Evolutionary conservation across 495 filamentous ascomycete species (phyloP).

Genomic region (Viridothelium virens): DNA sequence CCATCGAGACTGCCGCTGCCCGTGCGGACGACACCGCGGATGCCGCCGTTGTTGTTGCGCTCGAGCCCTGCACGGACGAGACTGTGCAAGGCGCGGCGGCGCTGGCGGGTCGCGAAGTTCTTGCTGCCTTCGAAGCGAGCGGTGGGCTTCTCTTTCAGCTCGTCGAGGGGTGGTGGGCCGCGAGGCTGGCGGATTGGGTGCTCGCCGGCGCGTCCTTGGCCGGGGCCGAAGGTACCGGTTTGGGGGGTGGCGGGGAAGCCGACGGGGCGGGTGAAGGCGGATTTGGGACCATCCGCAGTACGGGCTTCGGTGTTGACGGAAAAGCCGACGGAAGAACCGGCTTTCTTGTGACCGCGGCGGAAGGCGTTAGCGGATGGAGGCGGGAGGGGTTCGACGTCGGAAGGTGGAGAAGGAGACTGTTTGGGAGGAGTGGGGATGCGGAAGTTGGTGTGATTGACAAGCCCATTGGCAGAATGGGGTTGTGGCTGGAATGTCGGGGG

Average conservation of each 20-base stretch:
- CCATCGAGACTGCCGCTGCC: conserved; percentile 22
- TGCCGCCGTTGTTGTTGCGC: conserved; percentile 36
- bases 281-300: conserved; percentile 65
- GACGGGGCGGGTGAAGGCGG: conserved; percentile 43
- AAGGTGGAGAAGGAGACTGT: conserved; percentile 52
- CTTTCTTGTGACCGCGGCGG: conserved; percentile 85
- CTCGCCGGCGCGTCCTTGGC: conserved; percentile 85
- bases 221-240: conserved; percentile 85
- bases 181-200: conserved; percentile 91
- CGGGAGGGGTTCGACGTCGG: conserved; percentile 63
- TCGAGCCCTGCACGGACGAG: conserved; percentile 85
- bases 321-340: conserved; percentile 63
- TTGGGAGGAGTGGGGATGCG: conserved; percentile 65
- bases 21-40: conserved; percentile 23
- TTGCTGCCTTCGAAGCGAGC: conserved; percentile 94
- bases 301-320: conserved; percentile 47
- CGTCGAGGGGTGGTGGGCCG: conserved; percentile 84
- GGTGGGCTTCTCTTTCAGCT: conserved; percentile 83
- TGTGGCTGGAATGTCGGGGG: conserved; percentile 47
- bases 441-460: conserved; percentile 41
- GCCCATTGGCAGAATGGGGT: conserved; percentile 18
- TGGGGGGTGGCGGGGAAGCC: conserved; percentile 72
- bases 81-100: conserved; percentile 83
- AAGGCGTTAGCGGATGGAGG: conserved; percentile 78
- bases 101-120: conserved; percentile 92